These are phyloP conservation scores for Hevea brasiliensis DNA, from an alignment of 345 rosid species.

Conservation along the genomic window DNA sequence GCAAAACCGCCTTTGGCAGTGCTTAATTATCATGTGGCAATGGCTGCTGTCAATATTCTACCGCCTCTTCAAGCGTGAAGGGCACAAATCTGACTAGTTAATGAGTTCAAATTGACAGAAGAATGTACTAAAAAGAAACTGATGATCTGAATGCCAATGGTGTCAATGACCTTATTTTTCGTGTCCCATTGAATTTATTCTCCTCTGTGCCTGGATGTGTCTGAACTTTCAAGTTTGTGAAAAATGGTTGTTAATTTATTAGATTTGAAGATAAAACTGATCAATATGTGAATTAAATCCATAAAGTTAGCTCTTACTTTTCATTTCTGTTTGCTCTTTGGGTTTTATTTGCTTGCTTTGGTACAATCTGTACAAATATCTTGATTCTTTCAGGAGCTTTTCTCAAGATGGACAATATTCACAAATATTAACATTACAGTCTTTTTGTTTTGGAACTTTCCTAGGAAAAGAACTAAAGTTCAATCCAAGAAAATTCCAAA, in stretches of 20 bases:
- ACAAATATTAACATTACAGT: background rate
- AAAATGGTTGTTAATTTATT: background rate
- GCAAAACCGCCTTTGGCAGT: constrained; percentile 18
- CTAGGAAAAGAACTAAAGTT: background rate
- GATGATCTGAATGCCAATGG: background rate
- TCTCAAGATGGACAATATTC: background rate
- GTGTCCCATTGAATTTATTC: background rate
- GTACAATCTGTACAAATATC: background rate
- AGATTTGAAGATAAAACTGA: background rate
- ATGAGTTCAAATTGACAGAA: background rate
- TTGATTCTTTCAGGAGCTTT: background rate
- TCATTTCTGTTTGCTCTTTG: background rate
- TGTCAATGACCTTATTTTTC: background rate
- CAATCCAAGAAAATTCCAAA: background rate
- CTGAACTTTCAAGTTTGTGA: background rate
- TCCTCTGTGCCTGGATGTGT: background rate
- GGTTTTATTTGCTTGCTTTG: background rate
- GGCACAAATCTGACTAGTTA: constrained; percentile 21
- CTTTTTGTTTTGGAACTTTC: background rate
- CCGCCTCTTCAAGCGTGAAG: constrained; percentile 14
- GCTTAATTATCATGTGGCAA: constrained; percentile 15
- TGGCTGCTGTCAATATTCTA: constrained; percentile 18
- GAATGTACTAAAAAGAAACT: background rate
- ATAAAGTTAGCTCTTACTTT: background rate
- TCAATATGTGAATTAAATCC: background rate